Conservation (phyloP, 2,329 filamentous ascomycete species). For the Metarhizium robertsii region DNA sequence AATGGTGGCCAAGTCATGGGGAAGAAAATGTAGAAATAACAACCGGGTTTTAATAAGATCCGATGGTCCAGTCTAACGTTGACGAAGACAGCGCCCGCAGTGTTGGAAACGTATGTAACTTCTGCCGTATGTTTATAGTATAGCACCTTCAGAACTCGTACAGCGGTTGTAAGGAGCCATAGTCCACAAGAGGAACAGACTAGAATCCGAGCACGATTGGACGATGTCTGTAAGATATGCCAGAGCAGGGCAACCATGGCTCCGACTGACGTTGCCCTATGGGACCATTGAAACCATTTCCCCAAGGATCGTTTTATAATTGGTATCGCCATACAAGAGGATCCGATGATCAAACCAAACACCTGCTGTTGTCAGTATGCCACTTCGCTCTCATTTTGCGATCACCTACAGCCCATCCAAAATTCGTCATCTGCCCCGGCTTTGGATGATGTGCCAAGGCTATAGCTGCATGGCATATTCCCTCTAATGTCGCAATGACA, state of each 20-base stretch:
- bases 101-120: not conserved
- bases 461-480: not conserved
- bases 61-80: not conserved
- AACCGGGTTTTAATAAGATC: not conserved
- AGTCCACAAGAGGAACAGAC: not conserved
- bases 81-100: not conserved
- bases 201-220: not conserved
- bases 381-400: not conserved
- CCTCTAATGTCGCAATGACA: not conserved
- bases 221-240: not conserved
- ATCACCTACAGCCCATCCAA: not conserved
- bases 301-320: not conserved
- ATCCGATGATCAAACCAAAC: not conserved
- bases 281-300: not conserved
- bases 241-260: not conserved
- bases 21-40: not conserved
- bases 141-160: not conserved
- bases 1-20: not conserved
- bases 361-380: not conserved
- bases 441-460: not conserved
- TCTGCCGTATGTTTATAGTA: not conserved
- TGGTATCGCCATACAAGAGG: not conserved
- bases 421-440: not conserved
- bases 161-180: not conserved
- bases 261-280: not conserved